These are phyloP conservation scores for Ophiostoma australiae DNA, from an alignment of 2,329 filamentous ascomycete species.

Conservation along the genomic window DNA sequence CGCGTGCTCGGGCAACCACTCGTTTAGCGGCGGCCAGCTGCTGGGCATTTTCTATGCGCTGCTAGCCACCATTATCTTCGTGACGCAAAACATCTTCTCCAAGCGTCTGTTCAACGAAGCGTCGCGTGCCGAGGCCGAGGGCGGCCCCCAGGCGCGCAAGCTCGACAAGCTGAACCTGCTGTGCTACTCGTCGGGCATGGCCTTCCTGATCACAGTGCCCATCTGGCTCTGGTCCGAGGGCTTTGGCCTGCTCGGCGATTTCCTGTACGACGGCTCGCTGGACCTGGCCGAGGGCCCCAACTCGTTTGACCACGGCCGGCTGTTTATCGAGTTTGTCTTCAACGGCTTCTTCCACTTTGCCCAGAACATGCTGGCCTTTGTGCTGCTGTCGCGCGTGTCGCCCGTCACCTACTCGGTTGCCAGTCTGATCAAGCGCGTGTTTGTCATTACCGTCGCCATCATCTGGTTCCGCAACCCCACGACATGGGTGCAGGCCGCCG, in stretches of 20 bases:
- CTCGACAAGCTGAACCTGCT: slow-evolving; percentile 94
- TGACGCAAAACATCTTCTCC: slow-evolving; percentile 97
- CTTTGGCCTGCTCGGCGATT: slow-evolving; percentile 67
- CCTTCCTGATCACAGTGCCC: slow-evolving; percentile 79
- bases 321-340: slow-evolving; percentile 84
- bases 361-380: slow-evolving; percentile 92
- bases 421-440: slow-evolving; percentile 92
- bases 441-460: slow-evolving; percentile 91
- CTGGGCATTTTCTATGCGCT: slow-evolving; percentile 87
- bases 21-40: slow-evolving; percentile 71
- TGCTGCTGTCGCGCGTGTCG: slow-evolving; percentile 85
- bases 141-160: slow-evolving; percentile 61
- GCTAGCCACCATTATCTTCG: slow-evolving; percentile 86
- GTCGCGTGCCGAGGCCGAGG: slow-evolving; percentile 74
- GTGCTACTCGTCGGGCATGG: slow-evolving; percentile 93
- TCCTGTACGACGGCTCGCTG: slow-evolving; percentile 75
- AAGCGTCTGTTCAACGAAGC: slow-evolving; percentile 97
- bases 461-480: slow-evolving; percentile 94
- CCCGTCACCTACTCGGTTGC: slow-evolving; percentile 97
- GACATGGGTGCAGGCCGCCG: slow-evolving; percentile 73
- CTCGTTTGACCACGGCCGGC: slow-evolving; percentile 68
- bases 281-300: slow-evolving; percentile 56
- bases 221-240: slow-evolving; percentile 95
- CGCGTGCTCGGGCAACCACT: slow-evolving; percentile 78
- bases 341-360: slow-evolving; percentile 96